These are phyloP conservation scores for Rhynchospora breviuscula DNA, from an alignment of 176 grass and related monocot genomes.

Conservation along the genomic window DNA sequence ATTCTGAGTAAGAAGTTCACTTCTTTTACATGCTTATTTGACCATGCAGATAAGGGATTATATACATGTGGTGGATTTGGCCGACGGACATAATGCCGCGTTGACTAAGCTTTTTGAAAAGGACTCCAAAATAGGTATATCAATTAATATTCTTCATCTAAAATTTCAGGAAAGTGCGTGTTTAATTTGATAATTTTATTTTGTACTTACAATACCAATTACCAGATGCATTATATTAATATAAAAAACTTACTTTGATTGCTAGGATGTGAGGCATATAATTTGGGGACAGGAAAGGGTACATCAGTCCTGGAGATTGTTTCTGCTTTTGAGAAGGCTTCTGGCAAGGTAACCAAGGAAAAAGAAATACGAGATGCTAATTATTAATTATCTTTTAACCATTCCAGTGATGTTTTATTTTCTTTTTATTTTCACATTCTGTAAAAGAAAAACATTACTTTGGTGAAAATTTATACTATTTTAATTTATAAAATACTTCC, in stretches of 20 bases:
- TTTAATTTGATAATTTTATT: not conserved
- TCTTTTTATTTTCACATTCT: slow-evolving; percentile 19
- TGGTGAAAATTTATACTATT: not conserved
- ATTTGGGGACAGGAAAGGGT: slow-evolving; percentile 86
- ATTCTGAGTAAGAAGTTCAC: not conserved
- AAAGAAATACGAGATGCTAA: not conserved
- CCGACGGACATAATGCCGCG: slow-evolving; percentile 83
- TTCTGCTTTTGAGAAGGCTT: slow-evolving; percentile 89
- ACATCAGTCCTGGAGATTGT: slow-evolving; percentile 98
- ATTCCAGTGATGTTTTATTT: slow-evolving; percentile 11
- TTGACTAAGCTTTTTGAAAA: slow-evolving; percentile 81
- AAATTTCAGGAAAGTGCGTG: slow-evolving; percentile 7
- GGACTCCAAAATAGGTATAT: slow-evolving; percentile 58
- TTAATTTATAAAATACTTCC: not conserved
- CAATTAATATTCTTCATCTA: slow-evolving; percentile 1
- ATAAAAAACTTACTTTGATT: slow-evolving; percentile 20
- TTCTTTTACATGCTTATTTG: not conserved
- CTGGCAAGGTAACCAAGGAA: slow-evolving; percentile 55
- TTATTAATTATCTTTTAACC: not conserved
- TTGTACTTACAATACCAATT: not conserved
- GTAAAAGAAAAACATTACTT: not conserved
- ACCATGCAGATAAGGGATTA: slow-evolving; percentile 76
- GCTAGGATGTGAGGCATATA: slow-evolving; percentile 85
- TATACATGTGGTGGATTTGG: slow-evolving; percentile 92
- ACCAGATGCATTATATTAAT: not conserved